Conservation (phyloP, 371 early-diverging fungal species). For the Blakeslea trispora region DNA sequence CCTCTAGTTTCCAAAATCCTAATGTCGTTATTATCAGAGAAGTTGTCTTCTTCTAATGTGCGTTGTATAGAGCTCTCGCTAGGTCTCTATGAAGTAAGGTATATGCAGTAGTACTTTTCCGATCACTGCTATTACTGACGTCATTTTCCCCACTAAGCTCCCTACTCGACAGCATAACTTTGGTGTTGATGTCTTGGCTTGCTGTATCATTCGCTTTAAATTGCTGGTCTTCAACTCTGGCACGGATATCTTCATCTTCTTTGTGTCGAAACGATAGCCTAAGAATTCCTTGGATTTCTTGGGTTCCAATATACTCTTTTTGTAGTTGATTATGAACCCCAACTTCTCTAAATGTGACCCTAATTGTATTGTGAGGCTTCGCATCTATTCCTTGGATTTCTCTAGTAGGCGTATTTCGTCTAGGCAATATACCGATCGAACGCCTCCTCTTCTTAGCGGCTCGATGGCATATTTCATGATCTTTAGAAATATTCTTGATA, state of each 20-base stretch:
- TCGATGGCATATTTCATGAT: no score
- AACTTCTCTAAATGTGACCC: constrained; percentile 1
- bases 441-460: no score
- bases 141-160: constrained; percentile 12
- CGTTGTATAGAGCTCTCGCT: no score
- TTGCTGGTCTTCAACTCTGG: constrained; percentile 7
- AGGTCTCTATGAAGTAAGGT: no score
- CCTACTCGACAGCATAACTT: constrained; percentile 13
- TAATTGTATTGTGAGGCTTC: neutral
- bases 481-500: no score
- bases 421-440: no score
- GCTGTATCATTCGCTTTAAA: constrained; percentile 1
- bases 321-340: constrained; percentile 9
- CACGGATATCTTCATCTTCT: constrained; percentile 11
- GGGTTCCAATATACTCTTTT: constrained; percentile 5
- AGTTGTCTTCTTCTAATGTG: no score
- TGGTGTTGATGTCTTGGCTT: neutral
- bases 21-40: constrained; percentile 1
- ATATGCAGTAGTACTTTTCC: no score
- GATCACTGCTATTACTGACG: neutral
- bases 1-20: constrained; percentile 19
- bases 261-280: constrained; percentile 5
- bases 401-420: constrained; percentile 12
- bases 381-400: constrained; percentile 10
- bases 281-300: constrained; percentile 7